Base-by-base conservation (phyloP, 1,284 basidiomycete genomes). In the Trichosporon coremiiforme region DNA sequence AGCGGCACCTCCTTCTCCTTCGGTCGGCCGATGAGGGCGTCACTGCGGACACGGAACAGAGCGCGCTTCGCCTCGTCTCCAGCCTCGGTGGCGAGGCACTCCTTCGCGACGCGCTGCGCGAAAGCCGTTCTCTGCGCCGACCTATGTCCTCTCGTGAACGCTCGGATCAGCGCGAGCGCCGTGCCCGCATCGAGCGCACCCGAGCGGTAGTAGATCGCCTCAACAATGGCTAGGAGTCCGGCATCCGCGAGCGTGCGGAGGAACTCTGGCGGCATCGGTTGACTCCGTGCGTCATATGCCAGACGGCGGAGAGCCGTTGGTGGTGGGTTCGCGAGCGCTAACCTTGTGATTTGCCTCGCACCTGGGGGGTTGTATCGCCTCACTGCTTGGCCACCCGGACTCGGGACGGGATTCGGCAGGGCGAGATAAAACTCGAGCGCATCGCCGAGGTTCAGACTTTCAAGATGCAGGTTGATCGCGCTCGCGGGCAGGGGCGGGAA, bases 391-490 rank as follows among this genome's bases (percentile, higher is more conserved):
- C 1, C 7, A 5, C 29, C 57, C 7, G 29, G 50, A 4, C 50
- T 10, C 8, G 50, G 29, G 12, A 62, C 57, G n/a, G 57, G 57
- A 10, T 17, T 33, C 25, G 72, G 66, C 12, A 71, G 68, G 1
- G 38, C 9, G 33, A 60, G 45, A 66, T 71, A 73, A 60, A 73
- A 73, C 20, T 64, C n/a, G 13, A 73, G 60, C 4, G 72, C 72
- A 15, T 50, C 62, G 12, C 33, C 4, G 15, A 64, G 67, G 1
- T 62, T 12, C 15, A 71, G 50, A 0, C 68, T 64, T 15, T 50
- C 25, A 29, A 71, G 64, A 9, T 71, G 68, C 2, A 69, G 36
- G 53, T 73, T 64, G 25, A 71, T 17, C 0, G 35, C 20, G 5
- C 47, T 50, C 5, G 57, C 20, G 10, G 68, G 33, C 5, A 73